Evolutionary conservation across 257 asterid genomes (phyloP).

Genomic region (Haberlea rhodopensis): DNA sequence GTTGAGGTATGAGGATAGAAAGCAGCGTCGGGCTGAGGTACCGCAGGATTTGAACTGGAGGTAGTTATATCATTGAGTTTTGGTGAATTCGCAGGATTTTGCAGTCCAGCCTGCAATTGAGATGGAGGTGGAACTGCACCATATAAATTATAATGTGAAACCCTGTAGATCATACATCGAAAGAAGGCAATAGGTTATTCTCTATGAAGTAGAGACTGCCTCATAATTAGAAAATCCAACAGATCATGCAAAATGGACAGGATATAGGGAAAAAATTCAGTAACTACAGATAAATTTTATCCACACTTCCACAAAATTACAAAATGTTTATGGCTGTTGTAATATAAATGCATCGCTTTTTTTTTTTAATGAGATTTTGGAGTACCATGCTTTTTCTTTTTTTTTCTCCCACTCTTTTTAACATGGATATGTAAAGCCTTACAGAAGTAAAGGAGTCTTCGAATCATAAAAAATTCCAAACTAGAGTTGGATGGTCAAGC

Average conservation of each 20-base stretch:
- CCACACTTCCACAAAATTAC: slow-evolving; percentile 3
- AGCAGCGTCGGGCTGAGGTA: no score
- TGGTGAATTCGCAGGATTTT: slow-evolving; percentile 43
- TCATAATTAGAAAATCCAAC: slow-evolving; percentile 5
- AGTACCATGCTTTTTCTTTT: neutral
- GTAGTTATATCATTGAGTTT: slow-evolving; percentile 35
- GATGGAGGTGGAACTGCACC: slow-evolving; percentile 99
- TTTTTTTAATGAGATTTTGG: slow-evolving; percentile 2
- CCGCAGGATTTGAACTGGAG: slow-evolving; percentile 38
- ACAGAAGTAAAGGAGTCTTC: neutral
- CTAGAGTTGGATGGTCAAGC: neutral
- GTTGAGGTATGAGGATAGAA: slow-evolving; percentile 47
- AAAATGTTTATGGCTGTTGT: neutral
- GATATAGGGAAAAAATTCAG: neutral
- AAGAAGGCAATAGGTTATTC: slow-evolving; percentile 34
- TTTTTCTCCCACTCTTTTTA: neutral
- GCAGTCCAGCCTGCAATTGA: slow-evolving; percentile 60
- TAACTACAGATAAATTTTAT: neutral
- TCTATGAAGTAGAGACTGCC: slow-evolving; percentile 24
- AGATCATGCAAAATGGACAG: slow-evolving; percentile 1
- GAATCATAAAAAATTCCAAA: neutral
- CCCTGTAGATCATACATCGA: slow-evolving; percentile 51
- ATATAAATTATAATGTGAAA: slow-evolving; percentile 82
- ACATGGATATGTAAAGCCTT: neutral
- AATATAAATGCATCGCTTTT: neutral